A percentile compares a stretch with the other conserved stretches of the same genome.
These are phyloP conservation scores for Aspergillus quadrilineatus DNA, from an alignment of 2,329 filamentous ascomycete genomes.

Conservation along the genomic window DNA sequence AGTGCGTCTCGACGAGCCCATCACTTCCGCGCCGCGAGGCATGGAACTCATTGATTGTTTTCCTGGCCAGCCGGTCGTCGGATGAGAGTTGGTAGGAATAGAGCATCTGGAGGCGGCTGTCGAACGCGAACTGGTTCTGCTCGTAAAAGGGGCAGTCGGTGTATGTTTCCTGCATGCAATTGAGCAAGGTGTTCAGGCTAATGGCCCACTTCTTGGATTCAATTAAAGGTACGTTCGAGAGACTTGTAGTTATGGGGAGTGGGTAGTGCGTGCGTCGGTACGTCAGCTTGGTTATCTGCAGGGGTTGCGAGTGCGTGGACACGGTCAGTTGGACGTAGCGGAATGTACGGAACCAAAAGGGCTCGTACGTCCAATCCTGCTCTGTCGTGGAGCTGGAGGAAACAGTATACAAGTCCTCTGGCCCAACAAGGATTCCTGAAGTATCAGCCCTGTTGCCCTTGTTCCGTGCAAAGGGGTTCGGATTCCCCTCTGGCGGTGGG, in stretches of 20 bases:
- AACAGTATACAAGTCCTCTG: conserved; percentile 7
- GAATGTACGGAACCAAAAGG: conserved; percentile 16
- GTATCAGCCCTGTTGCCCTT: not conserved
- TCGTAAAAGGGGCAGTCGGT: conserved; percentile 16
- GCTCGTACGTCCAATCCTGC: not conserved
- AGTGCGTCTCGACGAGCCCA: conserved; percentile 11
- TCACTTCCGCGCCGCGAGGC: conserved; percentile 3
- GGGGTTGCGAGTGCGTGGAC: not conserved
- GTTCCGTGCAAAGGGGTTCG: conserved; percentile 6
- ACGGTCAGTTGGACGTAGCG: conserved; percentile 10
- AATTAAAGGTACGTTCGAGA: not conserved
- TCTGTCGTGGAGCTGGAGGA: not conserved
- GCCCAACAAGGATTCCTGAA: not conserved
- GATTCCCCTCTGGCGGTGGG: not conserved
- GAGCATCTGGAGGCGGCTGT: conserved; percentile 10
- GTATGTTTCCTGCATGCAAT: conserved; percentile 16
- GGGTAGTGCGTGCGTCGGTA: not conserved
- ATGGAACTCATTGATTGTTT: conserved; percentile 10
- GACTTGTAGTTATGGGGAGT: not conserved
- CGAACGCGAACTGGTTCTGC: conserved; percentile 16
- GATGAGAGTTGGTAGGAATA: conserved; percentile 11
- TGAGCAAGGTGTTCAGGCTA: conserved; percentile 5
- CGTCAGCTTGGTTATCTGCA: not conserved
- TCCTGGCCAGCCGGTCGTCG: conserved; percentile 13
- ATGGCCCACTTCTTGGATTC: conserved; percentile 8